phyloP scores from a whole-genome alignment of 83 land plant genomes.

The Larix sibirica region DNA sequence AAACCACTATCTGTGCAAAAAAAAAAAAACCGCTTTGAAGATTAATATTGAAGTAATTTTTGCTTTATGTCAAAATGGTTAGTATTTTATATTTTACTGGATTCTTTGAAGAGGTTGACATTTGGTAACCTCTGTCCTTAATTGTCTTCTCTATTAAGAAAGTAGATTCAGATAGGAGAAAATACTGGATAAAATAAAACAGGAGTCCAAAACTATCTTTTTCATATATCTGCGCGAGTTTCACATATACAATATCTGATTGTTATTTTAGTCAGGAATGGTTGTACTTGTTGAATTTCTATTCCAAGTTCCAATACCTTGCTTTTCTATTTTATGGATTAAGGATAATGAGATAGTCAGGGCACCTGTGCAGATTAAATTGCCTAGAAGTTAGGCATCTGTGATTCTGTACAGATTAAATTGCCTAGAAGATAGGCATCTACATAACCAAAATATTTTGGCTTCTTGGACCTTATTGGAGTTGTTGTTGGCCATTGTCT shows the following conservation, averaged over 20 bases:
- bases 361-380: not conserved
- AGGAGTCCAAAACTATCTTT: not conserved
- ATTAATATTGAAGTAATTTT: not conserved
- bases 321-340: not conserved
- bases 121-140: not conserved
- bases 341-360: not conserved
- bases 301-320: not conserved
- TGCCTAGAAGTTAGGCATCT: not conserved
- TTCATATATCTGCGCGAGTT: not conserved
- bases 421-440: not conserved
- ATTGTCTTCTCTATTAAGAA: too few relatives aligned
- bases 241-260: not conserved
- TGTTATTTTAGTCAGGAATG: not conserved
- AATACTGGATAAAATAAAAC: not conserved
- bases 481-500: too few relatives aligned
- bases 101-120: not conserved
- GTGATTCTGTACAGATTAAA: not conserved
- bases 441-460: not conserved
- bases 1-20: not conserved
- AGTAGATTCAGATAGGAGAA: not conserved
- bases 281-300: not conserved
- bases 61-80: not conserved
- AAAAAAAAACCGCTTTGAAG: not conserved
- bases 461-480: not conserved
- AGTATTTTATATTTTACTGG: not conserved